These are phyloP conservation scores for Colletotrichum cereale DNA, from an alignment of 2,329 filamentous ascomycete genomes.

Conservation along the genomic window DNA sequence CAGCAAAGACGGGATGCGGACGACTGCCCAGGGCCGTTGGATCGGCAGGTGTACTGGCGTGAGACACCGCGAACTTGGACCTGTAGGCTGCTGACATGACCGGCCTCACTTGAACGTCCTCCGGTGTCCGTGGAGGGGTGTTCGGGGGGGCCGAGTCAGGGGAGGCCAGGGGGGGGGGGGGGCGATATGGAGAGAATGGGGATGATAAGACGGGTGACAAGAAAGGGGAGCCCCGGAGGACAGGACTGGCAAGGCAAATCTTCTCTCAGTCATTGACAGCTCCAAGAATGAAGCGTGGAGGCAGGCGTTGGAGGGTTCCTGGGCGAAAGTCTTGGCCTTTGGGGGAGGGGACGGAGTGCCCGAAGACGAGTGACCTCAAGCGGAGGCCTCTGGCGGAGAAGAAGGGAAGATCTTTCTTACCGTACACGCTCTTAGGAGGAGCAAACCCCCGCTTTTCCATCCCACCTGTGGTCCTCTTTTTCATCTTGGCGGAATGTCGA, in stretches of 20 bases:
- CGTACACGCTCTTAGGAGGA: slow-evolving; percentile 21
- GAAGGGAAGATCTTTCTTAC: slow-evolving; percentile 37
- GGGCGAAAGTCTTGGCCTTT: slow-evolving; percentile 14
- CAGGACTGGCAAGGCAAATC: slow-evolving; percentile 1
- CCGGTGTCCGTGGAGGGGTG: slow-evolving; percentile 32
- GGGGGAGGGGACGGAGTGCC: slow-evolving; percentile 26
- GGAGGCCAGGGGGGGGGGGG: slow-evolving; percentile 8
- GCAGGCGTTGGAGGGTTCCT: neutral
- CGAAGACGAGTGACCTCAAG: slow-evolving; percentile 31
- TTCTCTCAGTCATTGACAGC: neutral
- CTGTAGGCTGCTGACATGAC: slow-evolving; percentile 20
- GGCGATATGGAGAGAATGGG: neutral
- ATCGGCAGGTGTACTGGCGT: slow-evolving; percentile 21
- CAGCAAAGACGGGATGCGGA: slow-evolving; percentile 12
- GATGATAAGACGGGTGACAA: slow-evolving; percentile 28
- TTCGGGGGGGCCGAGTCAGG: slow-evolving; percentile 36
- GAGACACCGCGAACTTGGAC: neutral
- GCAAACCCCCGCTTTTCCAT: slow-evolving; percentile 27
- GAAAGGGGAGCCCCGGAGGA: neutral
- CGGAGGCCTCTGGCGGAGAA: slow-evolving; percentile 40
- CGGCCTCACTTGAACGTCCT: slow-evolving; percentile 36
- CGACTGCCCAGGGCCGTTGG: slow-evolving; percentile 9
- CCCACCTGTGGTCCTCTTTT: slow-evolving; percentile 24
- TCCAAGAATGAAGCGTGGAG: neutral
- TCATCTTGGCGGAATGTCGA: slow-evolving; percentile 28